phyloP scores from a whole-genome alignment of 2,329 filamentous ascomycete genomes.

The Colletotrichum melonis region DNA sequence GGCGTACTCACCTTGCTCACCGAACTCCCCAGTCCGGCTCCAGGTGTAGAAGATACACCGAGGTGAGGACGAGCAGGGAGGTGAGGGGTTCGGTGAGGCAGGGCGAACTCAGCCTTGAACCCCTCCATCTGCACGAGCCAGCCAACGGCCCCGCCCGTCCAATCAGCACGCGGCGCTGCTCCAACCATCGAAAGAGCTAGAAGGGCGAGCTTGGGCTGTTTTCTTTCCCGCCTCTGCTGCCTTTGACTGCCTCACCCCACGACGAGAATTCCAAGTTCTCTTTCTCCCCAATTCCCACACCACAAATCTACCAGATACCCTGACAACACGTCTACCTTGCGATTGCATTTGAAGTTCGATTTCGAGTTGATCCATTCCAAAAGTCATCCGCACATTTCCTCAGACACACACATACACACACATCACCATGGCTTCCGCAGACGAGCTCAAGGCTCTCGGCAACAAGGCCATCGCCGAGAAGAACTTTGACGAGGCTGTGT shows the following conservation, averaged over 20 bases:
- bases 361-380: constrained; percentile 3
- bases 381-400: background rate
- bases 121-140: constrained; percentile 32
- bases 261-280: background rate
- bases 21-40: background rate
- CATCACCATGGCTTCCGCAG: constrained; percentile 66
- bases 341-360: constrained; percentile 2
- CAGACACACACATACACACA: background rate
- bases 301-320: constrained; percentile 37
- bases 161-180: constrained; percentile 42
- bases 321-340: constrained; percentile 19
- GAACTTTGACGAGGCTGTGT: constrained; percentile 97
- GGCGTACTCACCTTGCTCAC: background rate
- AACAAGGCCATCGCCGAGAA: constrained; percentile 99
- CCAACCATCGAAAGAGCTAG: constrained; percentile 56
- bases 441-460: constrained; percentile 94
- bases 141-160: constrained; percentile 42
- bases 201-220: constrained; percentile 46
- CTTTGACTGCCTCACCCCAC: constrained; percentile 20
- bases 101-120: constrained; percentile 30
- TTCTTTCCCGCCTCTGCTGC: constrained; percentile 24
- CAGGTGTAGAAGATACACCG: background rate
- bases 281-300: constrained; percentile 17
- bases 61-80: background rate
- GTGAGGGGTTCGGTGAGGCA: background rate